phyloP scores from a whole-genome alignment of 768 basidiomycete species.

The Suillus alpinus region DNA sequence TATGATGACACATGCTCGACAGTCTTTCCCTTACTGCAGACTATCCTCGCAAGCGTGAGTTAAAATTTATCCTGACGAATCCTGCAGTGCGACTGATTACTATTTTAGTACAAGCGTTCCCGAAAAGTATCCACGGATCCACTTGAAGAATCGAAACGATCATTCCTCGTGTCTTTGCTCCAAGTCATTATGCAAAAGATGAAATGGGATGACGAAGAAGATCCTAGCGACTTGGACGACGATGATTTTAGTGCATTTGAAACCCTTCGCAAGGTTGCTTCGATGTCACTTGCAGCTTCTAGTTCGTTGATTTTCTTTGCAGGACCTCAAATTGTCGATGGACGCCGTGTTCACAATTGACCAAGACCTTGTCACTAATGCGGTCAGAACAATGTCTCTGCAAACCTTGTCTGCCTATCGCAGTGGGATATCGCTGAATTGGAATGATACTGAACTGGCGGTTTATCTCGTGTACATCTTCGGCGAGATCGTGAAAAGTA shows the following conservation, averaged over 20 bases:
- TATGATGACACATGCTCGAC: slow-evolving; percentile 88
- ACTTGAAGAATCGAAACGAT: slow-evolving; percentile 61
- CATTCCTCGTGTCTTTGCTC: slow-evolving; percentile 77
- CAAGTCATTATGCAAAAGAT: slow-evolving; percentile 81
- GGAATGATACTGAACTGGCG: slow-evolving; percentile 93
- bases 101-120: slow-evolving; percentile 74
- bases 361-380: slow-evolving; percentile 76
- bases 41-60: slow-evolving; percentile 70
- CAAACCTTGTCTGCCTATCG: slow-evolving; percentile 69
- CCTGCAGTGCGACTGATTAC: slow-evolving; percentile 5
- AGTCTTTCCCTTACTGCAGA: slow-evolving; percentile 76
- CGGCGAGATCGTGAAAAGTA: slow-evolving; percentile 90
- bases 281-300: slow-evolving; percentile 1
- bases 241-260: slow-evolving; percentile 85
- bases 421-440: slow-evolving; percentile 63
- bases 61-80: background rate
- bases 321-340: slow-evolving; percentile 85
- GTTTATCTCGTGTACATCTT: slow-evolving; percentile 93
- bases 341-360: slow-evolving; percentile 87
- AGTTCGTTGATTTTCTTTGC: slow-evolving; percentile 14
- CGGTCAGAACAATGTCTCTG: slow-evolving; percentile 69
- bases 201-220: slow-evolving; percentile 85
- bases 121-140: slow-evolving; percentile 60
- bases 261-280: slow-evolving; percentile 72
- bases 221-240: slow-evolving; percentile 81